Evolutionary conservation across 768 basidiomycete species (phyloP).

Genomic region (Hygrocybe coccinea): DNA sequence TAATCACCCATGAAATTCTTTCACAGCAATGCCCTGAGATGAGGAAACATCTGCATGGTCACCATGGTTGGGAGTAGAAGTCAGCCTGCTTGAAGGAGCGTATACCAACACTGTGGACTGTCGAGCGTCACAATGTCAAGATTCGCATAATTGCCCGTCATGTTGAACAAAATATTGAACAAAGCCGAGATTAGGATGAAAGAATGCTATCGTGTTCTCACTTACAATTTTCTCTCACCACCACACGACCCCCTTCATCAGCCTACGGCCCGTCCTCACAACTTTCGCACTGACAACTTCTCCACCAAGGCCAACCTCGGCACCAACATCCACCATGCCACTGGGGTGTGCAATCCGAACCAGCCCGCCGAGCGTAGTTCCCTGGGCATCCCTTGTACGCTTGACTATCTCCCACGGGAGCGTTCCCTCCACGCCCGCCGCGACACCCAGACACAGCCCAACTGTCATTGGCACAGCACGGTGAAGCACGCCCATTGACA

Average conservation of each 20-base stretch:
- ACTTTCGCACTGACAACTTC: conserved; percentile 55
- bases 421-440: conserved; percentile 49
- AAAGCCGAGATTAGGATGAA: no score
- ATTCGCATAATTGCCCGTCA: no score
- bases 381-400: conserved; percentile 17
- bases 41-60: no score
- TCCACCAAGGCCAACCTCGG: conserved; percentile 44
- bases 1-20: no score
- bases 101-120: no score
- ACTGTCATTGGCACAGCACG: conserved; percentile 73
- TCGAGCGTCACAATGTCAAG: no score
- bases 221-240: conserved; percentile 35
- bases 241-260: conserved; percentile 70
- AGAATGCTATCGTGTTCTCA: no score
- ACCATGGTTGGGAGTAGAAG: no score
- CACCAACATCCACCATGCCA: conserved; percentile 64
- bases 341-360: conserved; percentile 60
- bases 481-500: conserved; percentile 69
- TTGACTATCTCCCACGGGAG: conserved; percentile 50
- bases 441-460: conserved; percentile 63
- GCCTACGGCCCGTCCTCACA: conserved; percentile 59
- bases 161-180: no score
- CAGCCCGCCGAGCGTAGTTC: conserved; percentile 21
- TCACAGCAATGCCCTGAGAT: no score
- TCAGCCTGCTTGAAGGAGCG: no score